phyloP scores from a whole-genome alignment of 768 basidiomycete genomes.

The Pluteus cervinus region DNA sequence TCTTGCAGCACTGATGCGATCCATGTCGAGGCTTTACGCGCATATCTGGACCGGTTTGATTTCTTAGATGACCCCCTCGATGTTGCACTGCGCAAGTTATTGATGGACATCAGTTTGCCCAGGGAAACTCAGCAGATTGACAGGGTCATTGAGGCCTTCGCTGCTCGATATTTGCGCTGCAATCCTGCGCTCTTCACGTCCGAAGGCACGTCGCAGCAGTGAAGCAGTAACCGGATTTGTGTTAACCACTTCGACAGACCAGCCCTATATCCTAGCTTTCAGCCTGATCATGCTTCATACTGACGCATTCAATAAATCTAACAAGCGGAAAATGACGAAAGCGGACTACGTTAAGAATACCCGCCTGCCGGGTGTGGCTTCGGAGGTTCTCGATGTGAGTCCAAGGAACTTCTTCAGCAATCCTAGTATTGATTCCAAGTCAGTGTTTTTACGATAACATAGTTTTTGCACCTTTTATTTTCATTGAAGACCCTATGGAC shows the following conservation, averaged over 20 bases:
- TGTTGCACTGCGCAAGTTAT: slow-evolving; percentile 79
- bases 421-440: slow-evolving; percentile 2
- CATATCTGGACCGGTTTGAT: slow-evolving; percentile 72
- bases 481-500: slow-evolving; percentile 87
- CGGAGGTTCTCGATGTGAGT: slow-evolving; percentile 88
- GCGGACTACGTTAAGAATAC: slow-evolving; percentile 93
- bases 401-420: slow-evolving; percentile 17
- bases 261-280: slow-evolving; percentile 94
- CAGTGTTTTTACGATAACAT: slow-evolving; percentile 98
- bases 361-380: slow-evolving; percentile 72
- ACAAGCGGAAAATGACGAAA: slow-evolving; percentile 97
- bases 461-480: slow-evolving; percentile 92
- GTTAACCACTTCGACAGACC: slow-evolving; percentile 43
- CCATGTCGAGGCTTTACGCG: slow-evolving; percentile 58
- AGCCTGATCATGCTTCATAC: slow-evolving; percentile 99
- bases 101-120: slow-evolving; percentile 90
- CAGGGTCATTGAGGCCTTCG: slow-evolving; percentile 94
- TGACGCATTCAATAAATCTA: slow-evolving; percentile 96
- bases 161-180: slow-evolving; percentile 73
- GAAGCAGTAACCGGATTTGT: not conserved
- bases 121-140: slow-evolving; percentile 98
- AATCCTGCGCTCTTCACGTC: slow-evolving; percentile 77
- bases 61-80: slow-evolving; percentile 83
- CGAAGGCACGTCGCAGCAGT: slow-evolving; percentile 44
- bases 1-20: slow-evolving; percentile 60